Evolutionary conservation across 2,329 filamentous ascomycete species (phyloP), one percentile per base, ranked within the genome.

Genomic region (Aspergillus hiratsukae): DNA sequence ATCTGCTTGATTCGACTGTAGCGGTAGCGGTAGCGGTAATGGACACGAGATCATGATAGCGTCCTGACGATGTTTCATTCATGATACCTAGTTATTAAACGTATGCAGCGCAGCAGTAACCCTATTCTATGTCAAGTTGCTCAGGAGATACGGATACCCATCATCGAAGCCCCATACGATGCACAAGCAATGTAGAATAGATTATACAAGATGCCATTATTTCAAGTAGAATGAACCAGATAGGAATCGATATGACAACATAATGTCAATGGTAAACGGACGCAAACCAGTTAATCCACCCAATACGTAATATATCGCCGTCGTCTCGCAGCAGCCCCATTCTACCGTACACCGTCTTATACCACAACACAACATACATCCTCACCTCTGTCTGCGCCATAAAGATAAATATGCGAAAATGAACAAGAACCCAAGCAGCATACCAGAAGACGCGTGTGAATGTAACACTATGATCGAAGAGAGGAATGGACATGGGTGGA

Each of bases 11-110:
- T 49, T 7, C 23, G 43, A 27, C 23, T 46, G 45, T 49, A 40
- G 43, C 37, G 52, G 58, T 60, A 40, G 43, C 37, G 54, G 58
- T 60, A 40, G 23, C 43, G 11, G 21, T 17, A 21, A 46, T 37
- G 31, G 31, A 37, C 31, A 37, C 31, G 31, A 37, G 14, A 17
- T 37, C 7, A 37, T 8, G 31, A 37, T n/a, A 17, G 14, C 40
- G 11, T 21, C 9, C 19, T 21, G 8, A n/a, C 9, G 31, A 17
- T 9, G 11, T 45, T 23, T 21, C 19, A 37, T 10, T 3, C 35
- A 10, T 45, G 19, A 19, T 10, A 23, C 3, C 41, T 23, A 11
- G 0, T 7, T 17, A 17, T 7, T 17, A 14, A 35, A 11, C 0
- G 31, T 35, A 35, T 6, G 5, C 10, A 35, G 14, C 14, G 14